Evolutionary conservation across 1,284 basidiomycete genomes (phyloP), one percentile per base, ranked within the genome.

Genomic region (Thelephora terrestris): DNA sequence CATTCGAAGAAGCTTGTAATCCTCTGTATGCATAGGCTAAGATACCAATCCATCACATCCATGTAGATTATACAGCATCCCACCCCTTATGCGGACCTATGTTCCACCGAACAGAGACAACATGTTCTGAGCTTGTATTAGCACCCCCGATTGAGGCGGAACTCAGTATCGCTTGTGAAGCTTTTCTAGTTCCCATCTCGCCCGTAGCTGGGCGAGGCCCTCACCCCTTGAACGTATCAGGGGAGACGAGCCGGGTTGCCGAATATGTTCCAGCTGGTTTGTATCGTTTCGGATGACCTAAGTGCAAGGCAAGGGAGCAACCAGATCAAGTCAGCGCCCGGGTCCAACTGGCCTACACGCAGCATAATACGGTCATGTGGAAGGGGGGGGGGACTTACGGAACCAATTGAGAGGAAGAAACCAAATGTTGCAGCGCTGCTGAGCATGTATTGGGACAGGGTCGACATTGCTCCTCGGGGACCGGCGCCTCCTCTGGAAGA

Each of bases 371-470:
- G 37, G 21, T 35, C 40, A 39, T 45, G 44, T 32, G 27, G 20
- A 40, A 38, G 37, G 45, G 42, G 14, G 24, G 7, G 34, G 48
- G 21, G 14, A 58, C 81, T 56, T 61, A 89, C 87, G 21, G 87
- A 88, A 55, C 87, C 87, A 55, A 90, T 84, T 25, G 89, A 73
- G 36, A 91, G 76, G 77, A 91, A 91, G 69, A 90, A 90, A 16
- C 78, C 78, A 61, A 91, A 90, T 0, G 87, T 90, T 4, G 89
- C 89, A 12, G 85, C 90, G 57, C 88, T 91, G 61, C 84, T 85
- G 27, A 93, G 75, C 92, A 96, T 96, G 66, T 95, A 95, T 59
- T 92, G 90, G 16, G 90, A 93, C 38, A 96, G 78, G 1, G 92
- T 94, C 3, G 88, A 85, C 37, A 96, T 70, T 47, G 81, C 70